A percentile compares a stretch with the other conserved stretches of the same genome.
phyloP scores from a whole-genome alignment of 768 basidiomycete genomes.

The Megacollybia marginata region DNA sequence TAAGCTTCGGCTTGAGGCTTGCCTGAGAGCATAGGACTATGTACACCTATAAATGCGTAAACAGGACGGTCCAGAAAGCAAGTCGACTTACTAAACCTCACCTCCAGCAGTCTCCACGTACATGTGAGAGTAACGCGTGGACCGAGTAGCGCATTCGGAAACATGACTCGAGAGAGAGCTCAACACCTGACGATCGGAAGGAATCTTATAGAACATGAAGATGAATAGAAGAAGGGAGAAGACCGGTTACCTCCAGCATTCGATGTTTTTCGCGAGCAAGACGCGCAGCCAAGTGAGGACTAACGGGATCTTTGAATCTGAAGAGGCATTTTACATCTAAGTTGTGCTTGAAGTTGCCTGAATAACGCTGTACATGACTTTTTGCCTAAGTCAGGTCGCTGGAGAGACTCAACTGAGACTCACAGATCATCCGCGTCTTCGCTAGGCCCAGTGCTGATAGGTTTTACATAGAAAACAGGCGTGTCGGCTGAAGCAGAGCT shows the following conservation, averaged over 20 bases:
- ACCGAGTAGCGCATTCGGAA: constrained; percentile 36
- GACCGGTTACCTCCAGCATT: not conserved
- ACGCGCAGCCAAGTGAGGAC: constrained; percentile 82
- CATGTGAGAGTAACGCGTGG: constrained; percentile 40
- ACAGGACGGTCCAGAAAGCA: constrained; percentile 2
- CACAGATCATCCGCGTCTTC: constrained; percentile 84
- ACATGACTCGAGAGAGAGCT: constrained; percentile 59
- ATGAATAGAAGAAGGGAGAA: not conserved
- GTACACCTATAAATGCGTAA: constrained; percentile 55
- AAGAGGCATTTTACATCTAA: constrained; percentile 69
- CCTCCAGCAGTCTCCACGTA: constrained; percentile 97
- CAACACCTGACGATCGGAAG: constrained; percentile 62
- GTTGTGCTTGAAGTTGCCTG: constrained; percentile 27
- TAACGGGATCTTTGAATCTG: constrained; percentile 83
- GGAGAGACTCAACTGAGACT: constrained; percentile 11
- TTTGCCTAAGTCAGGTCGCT: constrained; percentile 1
- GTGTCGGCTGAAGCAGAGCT: constrained; percentile 56
- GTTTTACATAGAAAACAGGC: constrained; percentile 72
- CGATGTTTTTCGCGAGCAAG: constrained; percentile 23
- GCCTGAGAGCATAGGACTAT: constrained; percentile 81
- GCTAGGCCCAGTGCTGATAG: constrained; percentile 81
- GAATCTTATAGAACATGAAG: constrained; percentile 31
- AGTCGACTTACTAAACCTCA: constrained; percentile 28
- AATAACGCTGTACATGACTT: constrained; percentile 63
- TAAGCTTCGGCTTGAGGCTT: constrained; percentile 82